Percentiles rank a stretch among this genome's conserved stretches.
phyloP scores from a whole-genome alignment of 1,139 yeast genomes.

The Debaryomyces coudertii region DNA sequence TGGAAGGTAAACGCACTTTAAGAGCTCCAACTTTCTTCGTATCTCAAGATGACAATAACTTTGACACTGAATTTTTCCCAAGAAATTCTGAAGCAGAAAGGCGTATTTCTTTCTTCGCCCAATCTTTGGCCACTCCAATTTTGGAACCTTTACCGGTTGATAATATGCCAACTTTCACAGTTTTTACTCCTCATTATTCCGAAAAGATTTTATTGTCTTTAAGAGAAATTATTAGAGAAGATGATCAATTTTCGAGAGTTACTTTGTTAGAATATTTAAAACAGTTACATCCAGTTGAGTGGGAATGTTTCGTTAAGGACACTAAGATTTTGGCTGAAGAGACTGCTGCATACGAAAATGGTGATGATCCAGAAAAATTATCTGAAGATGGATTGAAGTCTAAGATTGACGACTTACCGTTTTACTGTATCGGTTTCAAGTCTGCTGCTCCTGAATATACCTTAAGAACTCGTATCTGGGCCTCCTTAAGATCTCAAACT shows the following conservation, averaged over 20 bases:
- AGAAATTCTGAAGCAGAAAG: conserved; percentile 97
- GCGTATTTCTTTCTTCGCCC: conserved; percentile 98
- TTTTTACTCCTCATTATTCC: conserved; percentile 95
- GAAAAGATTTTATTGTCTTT: conserved; percentile 93
- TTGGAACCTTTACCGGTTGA: conserved; percentile 98
- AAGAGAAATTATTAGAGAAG: conserved; percentile 98
- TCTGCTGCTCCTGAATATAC: conserved; percentile 99
- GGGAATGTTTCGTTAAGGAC: conserved; percentile 99
- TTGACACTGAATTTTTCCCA: conserved; percentile 95
- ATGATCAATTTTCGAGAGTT: conserved; percentile 97
- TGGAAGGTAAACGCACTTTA: conserved; percentile 96
- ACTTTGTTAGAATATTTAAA: conserved; percentile 94
- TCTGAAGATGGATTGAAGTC: conserved; percentile 78
- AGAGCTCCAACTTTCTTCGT: conserved; percentile 99
- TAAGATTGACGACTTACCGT: conserved; percentile 95
- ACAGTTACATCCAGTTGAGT: conserved; percentile 97
- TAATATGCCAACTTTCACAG: conserved; percentile 99
- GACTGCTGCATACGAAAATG: conserved; percentile 82
- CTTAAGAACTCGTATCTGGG: conserved; percentile 98
- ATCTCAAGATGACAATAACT: conserved; percentile 94
- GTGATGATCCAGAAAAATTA: conserved; percentile 61
- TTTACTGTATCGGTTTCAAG: conserved; percentile 98
- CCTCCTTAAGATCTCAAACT: conserved; percentile 97
- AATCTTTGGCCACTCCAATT: conserved; percentile 96
- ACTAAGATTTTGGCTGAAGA: conserved; percentile 98